Conservation (phyloP, 345 rosid species). For the Garcia nutans region DNA sequence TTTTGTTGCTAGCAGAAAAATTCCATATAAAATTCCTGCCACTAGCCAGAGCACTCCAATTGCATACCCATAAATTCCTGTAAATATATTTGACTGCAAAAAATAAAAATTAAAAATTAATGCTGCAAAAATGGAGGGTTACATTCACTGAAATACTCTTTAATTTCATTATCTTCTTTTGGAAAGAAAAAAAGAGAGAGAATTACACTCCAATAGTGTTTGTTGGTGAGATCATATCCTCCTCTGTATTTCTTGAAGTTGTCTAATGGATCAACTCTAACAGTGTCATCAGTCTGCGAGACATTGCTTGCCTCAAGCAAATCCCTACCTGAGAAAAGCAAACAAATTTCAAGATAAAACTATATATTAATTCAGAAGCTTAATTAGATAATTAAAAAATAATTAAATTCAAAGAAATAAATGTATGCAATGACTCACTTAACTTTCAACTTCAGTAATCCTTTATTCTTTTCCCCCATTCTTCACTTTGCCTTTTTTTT, state of each 20-base stretch:
- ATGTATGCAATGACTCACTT: background rate
- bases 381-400: background rate
- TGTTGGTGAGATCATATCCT: slow-evolving; percentile 62
- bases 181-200: background rate
- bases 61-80: slow-evolving; percentile 58
- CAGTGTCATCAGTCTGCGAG: slow-evolving; percentile 42
- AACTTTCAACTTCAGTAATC: slow-evolving; percentile 2
- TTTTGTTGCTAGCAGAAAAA: slow-evolving; percentile 20
- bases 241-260: slow-evolving; percentile 55
- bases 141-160: too few species aligned
- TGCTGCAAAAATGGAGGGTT: background rate
- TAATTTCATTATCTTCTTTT: too few species aligned
- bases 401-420: background rate
- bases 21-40: slow-evolving; percentile 42
- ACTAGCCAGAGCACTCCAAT: slow-evolving; percentile 54
- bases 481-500: background rate
- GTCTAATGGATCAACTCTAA: slow-evolving; percentile 56
- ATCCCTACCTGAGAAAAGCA: slow-evolving; percentile 25
- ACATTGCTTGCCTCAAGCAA: slow-evolving; percentile 26
- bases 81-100: slow-evolving; percentile 57
- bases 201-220: slow-evolving; percentile 74
- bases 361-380: background rate
- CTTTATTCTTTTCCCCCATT: background rate
- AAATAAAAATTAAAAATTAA: background rate
- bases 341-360: background rate